Evolutionary conservation across 1,284 basidiomycete species (phyloP), one percentile per base, ranked within the genome.

Genomic region (Ganoderma resinaceum): DNA sequence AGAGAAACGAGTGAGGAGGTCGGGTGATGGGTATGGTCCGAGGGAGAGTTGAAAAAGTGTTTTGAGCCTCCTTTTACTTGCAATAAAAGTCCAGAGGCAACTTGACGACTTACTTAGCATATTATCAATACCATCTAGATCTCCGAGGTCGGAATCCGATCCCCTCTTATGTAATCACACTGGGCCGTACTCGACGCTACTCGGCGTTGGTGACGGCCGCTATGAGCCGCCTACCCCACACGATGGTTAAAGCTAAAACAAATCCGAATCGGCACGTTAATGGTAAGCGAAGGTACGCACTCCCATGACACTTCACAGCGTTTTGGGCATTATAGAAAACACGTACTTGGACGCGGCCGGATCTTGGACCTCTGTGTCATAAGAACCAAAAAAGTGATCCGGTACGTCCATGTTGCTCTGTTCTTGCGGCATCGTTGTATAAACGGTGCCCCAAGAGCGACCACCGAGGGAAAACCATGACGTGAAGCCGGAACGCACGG

Each of bases 51-150:
- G 57, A 6, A 58, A 55, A 55, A 55, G 2, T 38, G 23, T 20
- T 33, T 35, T 20, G 33, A 20, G 18, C 2, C 42, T 20, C 35
- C 9, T 35, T 35, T 38, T 38, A 38, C 37, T 11, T 42, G 16
- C n/a, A n/a, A n/a, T n/a, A n/a, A n/a, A 42, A 42, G 40, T 42
- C 16, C 11, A 42, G 40, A 42, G 40, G 40, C 16, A 42, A 42
- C 12, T 18, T 62, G 69, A 66, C 65, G 64, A 46, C 43, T 46
- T 46, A 46, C 43, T 49, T 49, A 26, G 46, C 46, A 49, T 49
- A 26, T 49, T 49, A 49, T 9, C 52, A 57, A 59, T 55, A n/a
- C 60, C 55, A 68, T 68, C 67, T 62, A 66, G 70, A 65, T 71
- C 66, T 66, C 23, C 55, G 46, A 52, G 46, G 29, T 7, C 14